Evolutionary conservation across 768 basidiomycete genomes (phyloP), one percentile per base, ranked within the genome.

Genomic region (Pleurotus eryngii): DNA sequence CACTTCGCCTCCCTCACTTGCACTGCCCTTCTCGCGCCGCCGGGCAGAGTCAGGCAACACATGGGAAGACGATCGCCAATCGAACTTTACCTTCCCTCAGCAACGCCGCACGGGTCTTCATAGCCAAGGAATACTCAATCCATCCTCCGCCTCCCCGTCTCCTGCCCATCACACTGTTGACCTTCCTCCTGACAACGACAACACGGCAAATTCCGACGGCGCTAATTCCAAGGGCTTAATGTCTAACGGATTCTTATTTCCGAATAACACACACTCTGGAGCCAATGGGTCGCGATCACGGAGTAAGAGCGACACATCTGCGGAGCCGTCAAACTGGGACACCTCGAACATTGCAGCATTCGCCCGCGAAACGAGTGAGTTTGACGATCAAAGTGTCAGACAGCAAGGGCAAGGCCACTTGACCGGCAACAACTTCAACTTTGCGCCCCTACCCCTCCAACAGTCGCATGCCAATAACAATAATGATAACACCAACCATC

Each of bases 241-340:
- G 18, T 40, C 51, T 12, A 42, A 54, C 20, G 51, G 51, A n/a
- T 54, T 54, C n/a, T 15, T 54, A 20, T 54, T 54, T 42, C 51
- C 51, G 6, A 20, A 20, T 54, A 39, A 39, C 20, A 55, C 66
- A 62, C n/a, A 69, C 70, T 37, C 77, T 84, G 37, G 70, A 73
- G 22, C n/a, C 14, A 39, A 40, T 14, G 38, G 18, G 14, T 20
- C 22, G 14, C 39, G 61, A 30, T 17, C 42, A 20, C 75, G 86
- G 53, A 85, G 83, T 69, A 81, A 85, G 63, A 84, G 84, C 1
- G 86, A 87, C 46, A 79, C 82, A 0, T 74, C 81, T 45, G 72
- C 81, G 3, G 81, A 85, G 56, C 79, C 80, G 14, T 81, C 79
- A 1, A 66, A 79, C 46, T 85, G 85, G 85, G 76, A 80, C 55